A percentile compares a stretch with the other conserved stretches of the same genome.
phyloP scores from a whole-genome alignment of 2,329 filamentous ascomycete species.

The Cadophora sp. region DNA sequence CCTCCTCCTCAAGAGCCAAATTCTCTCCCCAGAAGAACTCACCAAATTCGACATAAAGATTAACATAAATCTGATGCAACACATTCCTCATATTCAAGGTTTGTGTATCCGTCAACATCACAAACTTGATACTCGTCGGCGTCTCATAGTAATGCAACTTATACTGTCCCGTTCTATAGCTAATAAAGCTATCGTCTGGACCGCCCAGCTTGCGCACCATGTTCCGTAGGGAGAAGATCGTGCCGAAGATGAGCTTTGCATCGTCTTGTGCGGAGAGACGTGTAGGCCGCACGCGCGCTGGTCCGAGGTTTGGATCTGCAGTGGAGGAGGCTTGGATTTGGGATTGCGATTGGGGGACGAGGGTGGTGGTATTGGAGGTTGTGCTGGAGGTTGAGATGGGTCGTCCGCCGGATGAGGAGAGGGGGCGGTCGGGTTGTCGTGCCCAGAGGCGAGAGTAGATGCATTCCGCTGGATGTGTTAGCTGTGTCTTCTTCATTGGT shows the following conservation, averaged over 20 bases:
- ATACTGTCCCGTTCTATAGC: slow-evolving; percentile 92
- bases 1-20: background rate
- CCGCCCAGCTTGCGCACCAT: slow-evolving; percentile 96
- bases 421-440: slow-evolving; percentile 43
- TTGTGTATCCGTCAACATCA: slow-evolving; percentile 92
- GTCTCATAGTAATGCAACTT: slow-evolving; percentile 99
- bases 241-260: slow-evolving; percentile 96
- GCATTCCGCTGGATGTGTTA: slow-evolving; percentile 77
- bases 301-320: slow-evolving; percentile 42
- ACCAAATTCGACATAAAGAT: slow-evolving; percentile 96
- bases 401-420: slow-evolving; percentile 47
- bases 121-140: slow-evolving; percentile 92
- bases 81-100: slow-evolving; percentile 92
- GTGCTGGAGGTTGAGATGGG: slow-evolving; percentile 55
- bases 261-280: slow-evolving; percentile 70
- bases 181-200: slow-evolving; percentile 92
- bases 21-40: slow-evolving; percentile 41
- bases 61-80: slow-evolving; percentile 97
- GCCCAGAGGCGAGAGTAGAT: slow-evolving; percentile 91
- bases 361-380: slow-evolving; percentile 30
- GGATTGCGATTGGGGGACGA: slow-evolving; percentile 18
- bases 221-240: slow-evolving; percentile 94
- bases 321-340: slow-evolving; percentile 46
- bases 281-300: slow-evolving; percentile 42
- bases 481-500: background rate